Evolutionary conservation across 768 basidiomycete genomes (phyloP).

Genomic region (Russula griseocarnosa): DNA sequence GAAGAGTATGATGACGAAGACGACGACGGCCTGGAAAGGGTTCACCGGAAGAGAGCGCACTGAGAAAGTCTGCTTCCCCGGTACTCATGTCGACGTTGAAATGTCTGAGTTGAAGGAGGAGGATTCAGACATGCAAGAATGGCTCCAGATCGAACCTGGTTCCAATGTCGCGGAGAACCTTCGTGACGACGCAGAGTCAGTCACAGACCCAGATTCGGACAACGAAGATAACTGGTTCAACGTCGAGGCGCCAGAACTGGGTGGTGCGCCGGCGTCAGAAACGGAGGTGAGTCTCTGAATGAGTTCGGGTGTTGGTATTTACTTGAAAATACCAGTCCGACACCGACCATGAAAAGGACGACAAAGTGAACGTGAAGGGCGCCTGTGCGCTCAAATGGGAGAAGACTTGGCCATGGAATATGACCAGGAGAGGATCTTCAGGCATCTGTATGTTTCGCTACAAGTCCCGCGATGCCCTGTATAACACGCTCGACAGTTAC

Average conservation of each 20-base stretch:
- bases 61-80: neutral
- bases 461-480: neutral
- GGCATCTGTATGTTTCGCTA: slow-evolving; percentile 57
- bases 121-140: slow-evolving; percentile 30
- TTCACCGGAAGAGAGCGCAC: neutral
- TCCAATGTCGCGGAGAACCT: slow-evolving; percentile 32
- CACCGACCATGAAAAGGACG: slow-evolving; percentile 12
- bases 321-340: slow-evolving; percentile 10
- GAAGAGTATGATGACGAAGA: slow-evolving; percentile 45
- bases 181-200: slow-evolving; percentile 44
- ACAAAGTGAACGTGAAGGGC: neutral
- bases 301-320: neutral
- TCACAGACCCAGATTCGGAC: slow-evolving; percentile 64
- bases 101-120: slow-evolving; percentile 35
- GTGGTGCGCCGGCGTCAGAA: slow-evolving; percentile 4
- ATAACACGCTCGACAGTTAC: slow-evolving; percentile 43
- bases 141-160: slow-evolving; percentile 31
- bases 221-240: slow-evolving; percentile 52
- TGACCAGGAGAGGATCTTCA: slow-evolving; percentile 75
- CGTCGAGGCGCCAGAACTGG: slow-evolving; percentile 19
- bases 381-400: slow-evolving; percentile 50
- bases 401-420: slow-evolving; percentile 72
- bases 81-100: neutral
- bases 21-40: slow-evolving; percentile 7
- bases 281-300: slow-evolving; percentile 14